These are phyloP conservation scores for Phalaenopsis hybrid DNA, from an alignment of 116 monocot species.

Conservation along the genomic window DNA sequence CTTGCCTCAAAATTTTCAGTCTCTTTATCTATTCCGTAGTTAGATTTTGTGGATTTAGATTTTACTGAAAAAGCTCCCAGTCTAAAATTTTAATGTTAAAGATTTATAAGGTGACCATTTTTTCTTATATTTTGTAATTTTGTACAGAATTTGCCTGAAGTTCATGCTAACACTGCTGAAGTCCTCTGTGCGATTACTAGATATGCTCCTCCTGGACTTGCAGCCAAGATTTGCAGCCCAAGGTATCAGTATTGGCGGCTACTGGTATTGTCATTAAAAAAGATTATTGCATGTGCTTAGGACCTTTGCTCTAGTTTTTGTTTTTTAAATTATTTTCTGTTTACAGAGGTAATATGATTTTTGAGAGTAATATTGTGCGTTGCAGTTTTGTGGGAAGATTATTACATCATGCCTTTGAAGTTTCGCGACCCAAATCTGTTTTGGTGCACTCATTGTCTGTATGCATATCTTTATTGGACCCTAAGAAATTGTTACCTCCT, in stretches of 20 bases:
- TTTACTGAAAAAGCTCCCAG: not conserved
- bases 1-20: not conserved
- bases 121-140: not conserved
- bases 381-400: slow-evolving; percentile 79
- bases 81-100: not conserved
- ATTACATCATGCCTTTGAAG: slow-evolving; percentile 77
- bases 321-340: not conserved
- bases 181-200: slow-evolving; percentile 69
- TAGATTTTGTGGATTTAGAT: not conserved
- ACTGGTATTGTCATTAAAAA: not conserved
- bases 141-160: slow-evolving; percentile 59
- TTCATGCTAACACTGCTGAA: slow-evolving; percentile 75
- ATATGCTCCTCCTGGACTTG: slow-evolving; percentile 62
- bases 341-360: not conserved
- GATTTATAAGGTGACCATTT: too few species aligned
- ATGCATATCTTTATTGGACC: slow-evolving; percentile 91
- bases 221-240: slow-evolving; percentile 67
- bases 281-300: not conserved
- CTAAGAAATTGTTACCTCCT: slow-evolving; percentile 63
- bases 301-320: not conserved
- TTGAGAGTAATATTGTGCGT: not conserved
- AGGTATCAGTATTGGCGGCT: slow-evolving; percentile 23
- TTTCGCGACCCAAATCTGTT: slow-evolving; percentile 88
- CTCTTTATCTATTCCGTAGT: not conserved
- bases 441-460: slow-evolving; percentile 85